A percentile compares a stretch with the other conserved stretches of the same genome.
Evolutionary conservation across 495 filamentous ascomycete species (phyloP).

Genomic region (Amphirosellinia nigrospora): DNA sequence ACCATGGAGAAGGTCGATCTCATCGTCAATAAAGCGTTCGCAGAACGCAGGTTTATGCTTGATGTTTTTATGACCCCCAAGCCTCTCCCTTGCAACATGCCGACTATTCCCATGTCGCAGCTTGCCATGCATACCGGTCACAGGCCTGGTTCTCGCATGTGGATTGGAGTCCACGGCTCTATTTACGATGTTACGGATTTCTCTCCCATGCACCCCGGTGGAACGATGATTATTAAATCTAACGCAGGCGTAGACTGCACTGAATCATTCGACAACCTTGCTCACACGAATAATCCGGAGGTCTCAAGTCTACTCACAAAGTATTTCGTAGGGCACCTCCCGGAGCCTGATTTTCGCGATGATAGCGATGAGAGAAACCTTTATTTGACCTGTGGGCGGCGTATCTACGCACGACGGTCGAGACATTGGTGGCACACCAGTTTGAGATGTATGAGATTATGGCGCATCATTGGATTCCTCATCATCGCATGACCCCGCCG

Average conservation of each 20-base stretch:
- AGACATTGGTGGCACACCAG: constrained; percentile 55
- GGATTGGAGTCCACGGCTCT: constrained; percentile 58
- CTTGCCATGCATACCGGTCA: constrained; percentile 57
- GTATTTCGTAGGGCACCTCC: constrained; percentile 57
- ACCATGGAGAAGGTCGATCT: constrained; percentile 54
- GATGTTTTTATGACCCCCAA: constrained; percentile 63
- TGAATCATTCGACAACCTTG: constrained; percentile 58
- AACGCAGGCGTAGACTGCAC: constrained; percentile 59
- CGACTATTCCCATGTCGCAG: constrained; percentile 54
- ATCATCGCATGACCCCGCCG: constrained; percentile 24
- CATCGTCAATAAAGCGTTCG: constrained; percentile 57
- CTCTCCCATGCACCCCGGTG: constrained; percentile 55
- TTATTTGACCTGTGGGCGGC: constrained; percentile 55
- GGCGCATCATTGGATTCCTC: constrained; percentile 41
- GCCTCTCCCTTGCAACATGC: constrained; percentile 54
- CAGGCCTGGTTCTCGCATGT: constrained; percentile 53
- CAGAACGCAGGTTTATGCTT: constrained; percentile 59
- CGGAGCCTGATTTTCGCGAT: constrained; percentile 54
- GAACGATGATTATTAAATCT: constrained; percentile 57
- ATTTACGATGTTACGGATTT: constrained; percentile 60
- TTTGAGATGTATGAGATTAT: constrained; percentile 58
- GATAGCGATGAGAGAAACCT: constrained; percentile 39
- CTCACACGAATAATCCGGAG: constrained; percentile 59
- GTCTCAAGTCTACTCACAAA: constrained; percentile 55
- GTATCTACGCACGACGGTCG: constrained; percentile 53